Base-by-base conservation (phyloP, 176 grass and related monocot genomes). In the Oryza meridionalis region DNA sequence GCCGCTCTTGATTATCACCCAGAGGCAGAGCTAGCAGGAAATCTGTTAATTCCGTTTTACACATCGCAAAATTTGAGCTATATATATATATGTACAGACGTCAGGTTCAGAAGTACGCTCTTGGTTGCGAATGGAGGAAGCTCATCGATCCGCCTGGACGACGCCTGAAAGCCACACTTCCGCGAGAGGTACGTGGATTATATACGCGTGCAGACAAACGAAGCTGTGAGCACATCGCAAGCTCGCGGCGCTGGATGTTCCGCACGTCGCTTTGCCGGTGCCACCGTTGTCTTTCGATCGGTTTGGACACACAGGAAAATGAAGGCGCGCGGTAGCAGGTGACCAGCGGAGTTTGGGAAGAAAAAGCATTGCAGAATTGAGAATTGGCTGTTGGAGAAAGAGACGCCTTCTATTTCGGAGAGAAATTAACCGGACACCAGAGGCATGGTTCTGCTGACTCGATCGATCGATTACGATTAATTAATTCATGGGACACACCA, bases 191-290 rank as follows among this genome's bases (percentile, higher is more conserved):
- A 22, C 69, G 33, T 70, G 17, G 25, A 53, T 35, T 31, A 35
- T 37, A 37, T 11, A 2, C 29, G 25, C 25, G 25, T 50, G 72
- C 12, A 9, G 43, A 47, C 43, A 73, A 43, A n/a, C 12, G 44
- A 58, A 17, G 44, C 44, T 50, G 4, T 17, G 26, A 53, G 9
- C 72, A 7, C 46, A 51, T 51, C 72, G 26, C 24, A 7, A 51
- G 12, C 15, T 51, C 25, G 72, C 26, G 72, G 72, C 44, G 26
- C 72, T 53, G 5, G 72, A 46, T 9, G 45, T 50, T 75, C 46
- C 25, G 32, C 29, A 6, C 14, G 72, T 75, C 72, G 44, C 72
- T 75, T 75, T 75, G 17, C 31, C 25, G 10, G 72, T 75, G 25
- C 25, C 46, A 51, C 15, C 26, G 6, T 51, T 75, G 45, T 74